These are phyloP conservation scores for Plasmodium ovale DNA, from an alignment of 169 alveolate genomes.

Conservation along the genomic window DNA sequence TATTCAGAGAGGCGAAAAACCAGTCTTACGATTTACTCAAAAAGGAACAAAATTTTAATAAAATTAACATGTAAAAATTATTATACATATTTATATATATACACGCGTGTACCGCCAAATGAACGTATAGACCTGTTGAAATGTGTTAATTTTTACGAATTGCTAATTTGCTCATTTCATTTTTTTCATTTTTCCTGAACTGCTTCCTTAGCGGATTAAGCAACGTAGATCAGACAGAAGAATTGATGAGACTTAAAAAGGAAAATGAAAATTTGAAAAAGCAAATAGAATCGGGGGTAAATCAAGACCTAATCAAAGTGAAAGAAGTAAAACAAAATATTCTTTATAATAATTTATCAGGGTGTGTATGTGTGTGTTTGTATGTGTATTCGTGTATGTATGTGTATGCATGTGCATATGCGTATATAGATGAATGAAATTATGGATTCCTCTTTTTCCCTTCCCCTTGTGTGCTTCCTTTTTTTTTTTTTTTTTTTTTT, in stretches of 20 bases:
- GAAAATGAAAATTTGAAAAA: slow-evolving; percentile 68
- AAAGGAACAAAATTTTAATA: slow-evolving; percentile 54
- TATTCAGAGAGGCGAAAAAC: slow-evolving; percentile 45
- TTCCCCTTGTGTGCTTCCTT: no score
- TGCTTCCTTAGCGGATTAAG: slow-evolving; percentile 32
- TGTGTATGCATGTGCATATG: background rate
- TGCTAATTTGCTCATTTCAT: background rate
- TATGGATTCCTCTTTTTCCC: no score
- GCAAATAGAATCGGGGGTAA: slow-evolving; percentile 16
- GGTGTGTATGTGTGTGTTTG: no score
- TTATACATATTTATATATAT: background rate
- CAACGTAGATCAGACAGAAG: slow-evolving; percentile 73
- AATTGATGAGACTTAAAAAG: slow-evolving; percentile 69
- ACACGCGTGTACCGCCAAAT: background rate
- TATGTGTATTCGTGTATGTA: background rate
- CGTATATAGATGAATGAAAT: no score
- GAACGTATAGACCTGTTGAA: background rate
- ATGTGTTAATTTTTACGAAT: slow-evolving; percentile 5
- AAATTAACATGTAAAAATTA: slow-evolving; percentile 59
- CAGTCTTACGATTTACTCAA: slow-evolving; percentile 43
- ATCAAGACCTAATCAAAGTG: slow-evolving; percentile 38
- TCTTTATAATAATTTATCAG: no score
- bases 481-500: background rate
- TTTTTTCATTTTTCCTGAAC: background rate
- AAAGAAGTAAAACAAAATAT: slow-evolving; percentile 17